These are phyloP conservation scores for Fusarium graminum DNA, from an alignment of 2,329 filamentous ascomycete species.

Conservation along the genomic window DNA sequence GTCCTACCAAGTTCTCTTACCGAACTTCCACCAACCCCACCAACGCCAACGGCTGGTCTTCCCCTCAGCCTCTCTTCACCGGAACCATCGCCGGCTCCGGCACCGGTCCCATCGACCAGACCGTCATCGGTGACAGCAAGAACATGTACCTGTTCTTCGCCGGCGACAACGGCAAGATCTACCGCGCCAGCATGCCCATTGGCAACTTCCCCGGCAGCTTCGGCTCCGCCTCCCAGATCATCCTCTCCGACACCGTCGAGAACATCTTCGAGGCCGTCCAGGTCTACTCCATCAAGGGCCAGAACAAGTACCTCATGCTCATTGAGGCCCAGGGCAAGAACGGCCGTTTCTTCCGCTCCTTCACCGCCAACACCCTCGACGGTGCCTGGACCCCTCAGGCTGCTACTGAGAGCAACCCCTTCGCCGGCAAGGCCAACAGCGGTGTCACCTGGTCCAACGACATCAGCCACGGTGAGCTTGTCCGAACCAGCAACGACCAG, in stretches of 20 bases:
- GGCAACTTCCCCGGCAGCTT: conserved; percentile 72
- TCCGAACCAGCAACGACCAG: conserved; percentile 69
- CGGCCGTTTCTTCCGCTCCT: conserved; percentile 53
- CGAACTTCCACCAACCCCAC: conserved; percentile 69
- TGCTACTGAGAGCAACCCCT: conserved; percentile 67
- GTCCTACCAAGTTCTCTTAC: conserved; percentile 70
- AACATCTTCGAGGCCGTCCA: conserved; percentile 76
- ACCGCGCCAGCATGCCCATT: conserved; percentile 73
- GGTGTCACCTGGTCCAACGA: conserved; percentile 74
- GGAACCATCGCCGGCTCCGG: neutral
- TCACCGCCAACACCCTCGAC: conserved; percentile 68
- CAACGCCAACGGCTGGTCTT: conserved; percentile 65
- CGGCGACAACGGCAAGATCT: conserved; percentile 76
- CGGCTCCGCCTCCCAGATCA: conserved; percentile 58
- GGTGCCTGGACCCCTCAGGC: conserved; percentile 72
- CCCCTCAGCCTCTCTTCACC: conserved; percentile 18
- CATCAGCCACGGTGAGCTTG: conserved; percentile 74
- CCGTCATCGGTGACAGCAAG: conserved; percentile 69
- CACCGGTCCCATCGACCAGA: conserved; percentile 71
- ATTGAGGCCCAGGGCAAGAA: conserved; percentile 70
- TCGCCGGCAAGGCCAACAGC: conserved; percentile 76
- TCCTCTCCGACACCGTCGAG: conserved; percentile 61
- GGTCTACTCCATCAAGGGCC: conserved; percentile 71
- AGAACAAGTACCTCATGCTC: conserved; percentile 74
- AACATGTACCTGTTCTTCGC: conserved; percentile 78